Percentiles rank a stretch among this genome's conserved stretches.
These are phyloP conservation scores for Tulasnella calospora DNA, from an alignment of 768 basidiomycete genomes.

Conservation along the genomic window DNA sequence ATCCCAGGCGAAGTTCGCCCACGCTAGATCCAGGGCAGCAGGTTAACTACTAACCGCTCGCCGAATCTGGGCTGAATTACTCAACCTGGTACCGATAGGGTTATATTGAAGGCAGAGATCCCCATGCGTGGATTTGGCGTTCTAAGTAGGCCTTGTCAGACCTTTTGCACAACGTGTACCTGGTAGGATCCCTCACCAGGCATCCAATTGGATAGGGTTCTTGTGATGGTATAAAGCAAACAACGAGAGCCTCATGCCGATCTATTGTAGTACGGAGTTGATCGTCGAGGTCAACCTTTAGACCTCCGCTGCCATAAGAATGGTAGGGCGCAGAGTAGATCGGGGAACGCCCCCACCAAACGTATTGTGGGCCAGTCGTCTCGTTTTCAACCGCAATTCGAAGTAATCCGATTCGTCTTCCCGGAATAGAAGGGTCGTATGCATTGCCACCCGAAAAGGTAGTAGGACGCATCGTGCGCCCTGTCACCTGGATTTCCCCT, in stretches of 20 bases:
- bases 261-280: neutral
- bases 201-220: neutral
- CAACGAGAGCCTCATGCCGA: neutral
- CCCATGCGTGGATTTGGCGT: neutral
- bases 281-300: neutral
- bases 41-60: neutral
- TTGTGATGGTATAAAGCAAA: neutral
- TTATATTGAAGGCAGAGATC: neutral
- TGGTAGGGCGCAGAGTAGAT: too few species aligned
- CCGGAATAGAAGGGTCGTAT: neutral
- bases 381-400: neutral
- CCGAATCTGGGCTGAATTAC: neutral
- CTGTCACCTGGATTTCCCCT: neutral
- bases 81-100: neutral
- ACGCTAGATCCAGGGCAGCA: neutral
- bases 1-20: neutral
- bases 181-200: neutral
- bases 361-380: neutral
- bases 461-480: too few species aligned
- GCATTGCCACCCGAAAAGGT: neutral
- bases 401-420: neutral
- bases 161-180: neutral
- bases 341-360: neutral
- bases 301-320: too few species aligned
- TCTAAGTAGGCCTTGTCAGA: neutral